phyloP scores from a whole-genome alignment of 805 yeast genomes.

The Hanseniaspora vineae region DNA sequence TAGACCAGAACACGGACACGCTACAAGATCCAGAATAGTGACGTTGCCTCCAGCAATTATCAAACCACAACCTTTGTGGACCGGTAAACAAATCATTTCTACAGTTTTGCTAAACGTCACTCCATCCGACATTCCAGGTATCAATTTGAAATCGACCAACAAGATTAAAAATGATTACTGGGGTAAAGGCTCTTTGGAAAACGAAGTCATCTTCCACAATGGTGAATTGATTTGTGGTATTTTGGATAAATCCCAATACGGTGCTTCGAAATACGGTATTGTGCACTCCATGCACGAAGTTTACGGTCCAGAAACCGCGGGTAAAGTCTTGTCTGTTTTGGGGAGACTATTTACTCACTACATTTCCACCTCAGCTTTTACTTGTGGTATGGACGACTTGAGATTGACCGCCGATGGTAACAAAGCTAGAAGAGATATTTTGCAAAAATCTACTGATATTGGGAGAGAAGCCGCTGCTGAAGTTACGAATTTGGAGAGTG shows the following conservation, averaged over 20 bases:
- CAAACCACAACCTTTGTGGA: slow-evolving; percentile 89
- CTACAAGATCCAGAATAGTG: slow-evolving; percentile 50
- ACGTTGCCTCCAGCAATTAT: slow-evolving; percentile 83
- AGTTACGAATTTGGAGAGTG: slow-evolving; percentile 67
- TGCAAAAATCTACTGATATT: slow-evolving; percentile 61
- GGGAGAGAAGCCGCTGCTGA: slow-evolving; percentile 92
- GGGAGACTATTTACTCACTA: slow-evolving; percentile 93
- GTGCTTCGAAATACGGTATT: slow-evolving; percentile 93
- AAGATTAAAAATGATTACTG: slow-evolving; percentile 91
- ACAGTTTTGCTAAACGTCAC: slow-evolving; percentile 83
- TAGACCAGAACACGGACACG: slow-evolving; percentile 95
- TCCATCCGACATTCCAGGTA: slow-evolving; percentile 81
- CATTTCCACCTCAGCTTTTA: slow-evolving; percentile 82
- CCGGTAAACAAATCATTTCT: slow-evolving; percentile 93
- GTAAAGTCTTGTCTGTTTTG: slow-evolving; percentile 78
- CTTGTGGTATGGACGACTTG: slow-evolving; percentile 99
- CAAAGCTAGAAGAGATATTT: slow-evolving; percentile 71
- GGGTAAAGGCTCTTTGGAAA: slow-evolving; percentile 77
- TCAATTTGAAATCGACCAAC: slow-evolving; percentile 71
- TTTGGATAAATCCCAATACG: slow-evolving; percentile 94
- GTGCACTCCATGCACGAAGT: slow-evolving; percentile 95
- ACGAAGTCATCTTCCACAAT: slow-evolving; percentile 68
- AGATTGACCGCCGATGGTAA: slow-evolving; percentile 88
- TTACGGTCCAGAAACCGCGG: slow-evolving; percentile 84
- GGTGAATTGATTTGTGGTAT: slow-evolving; percentile 90